Evolutionary conservation across 495 filamentous ascomycete genomes (phyloP), one percentile per base, ranked within the genome.

Genomic region (Tuber calosporum): DNA sequence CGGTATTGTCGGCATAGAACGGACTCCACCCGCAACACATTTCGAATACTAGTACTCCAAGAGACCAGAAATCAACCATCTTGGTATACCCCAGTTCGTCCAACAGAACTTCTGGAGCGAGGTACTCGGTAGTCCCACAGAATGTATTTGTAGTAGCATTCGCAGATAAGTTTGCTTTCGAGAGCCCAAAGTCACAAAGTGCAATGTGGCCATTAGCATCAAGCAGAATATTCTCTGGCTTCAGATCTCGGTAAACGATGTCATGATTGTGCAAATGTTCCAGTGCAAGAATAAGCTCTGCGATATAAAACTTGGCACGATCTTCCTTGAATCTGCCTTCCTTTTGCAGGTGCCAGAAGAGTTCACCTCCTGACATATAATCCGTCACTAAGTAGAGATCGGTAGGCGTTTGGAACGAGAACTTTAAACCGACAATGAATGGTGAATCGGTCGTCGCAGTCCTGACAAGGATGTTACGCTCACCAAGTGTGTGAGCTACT

Each of bases 21-120:
- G 95, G 95, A 79, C 93, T 96, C 95, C 95, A 99, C 3, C 95
- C 95, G 80, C 95, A 99, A 83, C 94, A 97, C 95, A 99, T 99
- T 83, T 99, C 95, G 82, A 99, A 99, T 15, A 99, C 95, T 36
- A 99, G 87, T 20, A 99, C 95, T 67, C 95, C 95, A 58, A 99
- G 86, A 8, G 95, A 98, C 95, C 96, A 99, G 83, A 99, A 99
- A 83, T 99, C 95, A 4, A 99, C 95, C 96, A 99, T 98, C 84
- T 97, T 99, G 20, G 95, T 97, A 81, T 99, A 99, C n/a, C 95
- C 95, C 77, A 92, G 89, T 82, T 98, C 95, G 80, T 99, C 95
- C 22, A 98, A 85, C 58, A 99, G 86, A 2, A 99, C 95, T 80
- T 99, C 95, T 0, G 95, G 95, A 1, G 95, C 95, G 22, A 99